A percentile compares a stretch with the other conserved stretches of the same genome.
Evolutionary conservation across 139 green algal genomes (phyloP).

Genomic region (Asterochloris sp.): DNA sequence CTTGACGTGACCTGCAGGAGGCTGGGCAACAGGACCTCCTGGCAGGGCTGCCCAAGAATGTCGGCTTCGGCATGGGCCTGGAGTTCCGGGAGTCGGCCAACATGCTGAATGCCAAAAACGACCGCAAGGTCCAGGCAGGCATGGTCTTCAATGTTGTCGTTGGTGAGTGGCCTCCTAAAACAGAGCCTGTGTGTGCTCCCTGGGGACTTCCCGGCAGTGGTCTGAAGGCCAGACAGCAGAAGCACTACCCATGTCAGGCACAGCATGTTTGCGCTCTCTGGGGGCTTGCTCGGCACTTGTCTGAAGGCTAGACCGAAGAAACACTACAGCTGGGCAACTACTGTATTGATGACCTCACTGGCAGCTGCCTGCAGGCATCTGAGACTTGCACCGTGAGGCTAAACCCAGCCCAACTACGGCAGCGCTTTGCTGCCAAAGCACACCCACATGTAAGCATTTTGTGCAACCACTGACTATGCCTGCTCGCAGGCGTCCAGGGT

Average conservation of each 20-base stretch:
- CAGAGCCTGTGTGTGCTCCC: no score
- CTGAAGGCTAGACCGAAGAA: no score
- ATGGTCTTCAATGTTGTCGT: slow-evolving; percentile 75
- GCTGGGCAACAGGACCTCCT: slow-evolving; percentile 60
- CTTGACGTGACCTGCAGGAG: slow-evolving; percentile 19
- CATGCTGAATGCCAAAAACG: slow-evolving; percentile 53
- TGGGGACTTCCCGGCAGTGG: no score
- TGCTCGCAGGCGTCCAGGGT: slow-evolving; percentile 24
- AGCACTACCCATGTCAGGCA: no score
- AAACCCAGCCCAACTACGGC: neutral
- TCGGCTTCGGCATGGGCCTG: slow-evolving; percentile 90
- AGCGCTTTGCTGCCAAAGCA: no score
- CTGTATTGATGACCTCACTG: no score
- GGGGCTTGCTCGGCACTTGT: no score
- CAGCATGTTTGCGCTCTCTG: no score
- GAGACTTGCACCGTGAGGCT: neutral
- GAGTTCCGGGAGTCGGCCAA: slow-evolving; percentile 70
- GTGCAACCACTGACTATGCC: neutral
- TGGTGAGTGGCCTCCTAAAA: slow-evolving; percentile 17
- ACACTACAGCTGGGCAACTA: no score
- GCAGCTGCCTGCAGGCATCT: no score
- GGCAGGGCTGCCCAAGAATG: slow-evolving; percentile 72
- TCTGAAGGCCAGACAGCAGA: no score
- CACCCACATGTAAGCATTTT: no score
- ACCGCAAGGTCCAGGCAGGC: slow-evolving; percentile 32